Evolutionary conservation across 2,329 filamentous ascomycete species (phyloP), one percentile per base, ranked within the genome.

Genomic region (Fusarium avenaceum): DNA sequence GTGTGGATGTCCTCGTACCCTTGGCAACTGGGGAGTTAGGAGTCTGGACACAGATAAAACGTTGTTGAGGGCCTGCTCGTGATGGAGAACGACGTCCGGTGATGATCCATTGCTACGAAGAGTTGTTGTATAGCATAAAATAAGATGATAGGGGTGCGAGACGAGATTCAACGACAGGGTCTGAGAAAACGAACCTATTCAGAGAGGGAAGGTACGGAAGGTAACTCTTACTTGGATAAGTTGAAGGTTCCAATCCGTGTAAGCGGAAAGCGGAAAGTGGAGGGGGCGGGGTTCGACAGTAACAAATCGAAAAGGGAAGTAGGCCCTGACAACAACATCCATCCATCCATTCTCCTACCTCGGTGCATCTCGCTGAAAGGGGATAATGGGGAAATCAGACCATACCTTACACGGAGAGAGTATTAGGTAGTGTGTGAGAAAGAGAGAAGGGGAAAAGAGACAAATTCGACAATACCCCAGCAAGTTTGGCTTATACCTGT

Each of bases 311-410:
- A 74, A 74, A 49, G 39, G 72, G 72, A 72, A 74, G 56, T 72
- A 68, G 70, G 53, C 65, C 72, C 70, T 55, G 60, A 71, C 67
- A 57, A 69, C 55, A 22, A 22, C 22, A 22, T 22, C 22, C 22
- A 24, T 24, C 24, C 24, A 64, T 53, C 60, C 51, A 55, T 65
- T 59, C 61, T 63, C 54, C 44, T 63, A 48, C 67, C 45, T 68
- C 58, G 62, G 71, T 70, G 71, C 70, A 73, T 63, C 69, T 74
- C 69, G 69, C 72, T 70, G 69, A 68, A 73, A 72, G 44, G 51
- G 72, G 70, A 61, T 33, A 50, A 44, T 39, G 45, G 33, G 26
- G 28, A 30, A 46, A 72, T 74, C 72, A 74, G 72, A 42, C 70
- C 72, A 73, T 56, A 46, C 69, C 72, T 72, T 56, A 46, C 51